phyloP scores from a whole-genome alignment of 1,284 basidiomycete species.

The Cutaneotrichosporon sp. region DNA sequence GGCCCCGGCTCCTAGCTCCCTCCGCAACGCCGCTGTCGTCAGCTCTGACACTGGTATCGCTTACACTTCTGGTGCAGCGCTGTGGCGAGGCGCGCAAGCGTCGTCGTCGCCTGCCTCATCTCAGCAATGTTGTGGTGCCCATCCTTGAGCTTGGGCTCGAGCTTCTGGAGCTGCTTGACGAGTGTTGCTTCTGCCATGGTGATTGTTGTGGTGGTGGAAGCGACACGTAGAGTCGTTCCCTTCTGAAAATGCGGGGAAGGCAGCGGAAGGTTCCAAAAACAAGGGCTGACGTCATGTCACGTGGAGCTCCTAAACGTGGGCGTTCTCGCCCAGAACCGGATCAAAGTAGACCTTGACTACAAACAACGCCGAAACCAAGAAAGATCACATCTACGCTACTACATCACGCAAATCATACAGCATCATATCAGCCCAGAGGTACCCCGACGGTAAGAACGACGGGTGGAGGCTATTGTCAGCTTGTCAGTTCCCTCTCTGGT shows the following conservation, averaged over 20 bases:
- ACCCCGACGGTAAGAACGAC: slow-evolving; percentile 14
- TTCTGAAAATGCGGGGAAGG: not conserved
- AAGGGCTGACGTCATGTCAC: not conserved
- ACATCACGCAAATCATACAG: slow-evolving; percentile 23
- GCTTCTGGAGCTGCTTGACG: not conserved
- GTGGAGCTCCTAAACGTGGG: not conserved
- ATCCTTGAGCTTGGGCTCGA: not conserved
- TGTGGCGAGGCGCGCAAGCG: not conserved
- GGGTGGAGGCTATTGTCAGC: slow-evolving; percentile 20
- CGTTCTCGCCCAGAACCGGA: no score
- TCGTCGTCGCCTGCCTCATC: not conserved
- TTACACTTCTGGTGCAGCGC: slow-evolving; percentile 1
- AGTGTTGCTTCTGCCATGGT: not conserved
- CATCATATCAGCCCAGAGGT: slow-evolving; percentile 29
- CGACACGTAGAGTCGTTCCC: no score
- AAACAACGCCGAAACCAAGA: no score
- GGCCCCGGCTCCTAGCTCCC: not conserved
- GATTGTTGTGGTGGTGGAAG: not conserved
- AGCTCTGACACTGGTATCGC: not conserved
- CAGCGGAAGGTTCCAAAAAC: no score
- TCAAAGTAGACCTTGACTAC: no score
- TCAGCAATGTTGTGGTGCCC: not conserved
- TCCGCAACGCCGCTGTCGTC: not conserved
- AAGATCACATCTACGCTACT: slow-evolving; percentile 2
- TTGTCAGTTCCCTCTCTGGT: not conserved